Conservation (phyloP, 495 filamentous ascomycete genomes). For the Cryomyces minteri region DNA sequence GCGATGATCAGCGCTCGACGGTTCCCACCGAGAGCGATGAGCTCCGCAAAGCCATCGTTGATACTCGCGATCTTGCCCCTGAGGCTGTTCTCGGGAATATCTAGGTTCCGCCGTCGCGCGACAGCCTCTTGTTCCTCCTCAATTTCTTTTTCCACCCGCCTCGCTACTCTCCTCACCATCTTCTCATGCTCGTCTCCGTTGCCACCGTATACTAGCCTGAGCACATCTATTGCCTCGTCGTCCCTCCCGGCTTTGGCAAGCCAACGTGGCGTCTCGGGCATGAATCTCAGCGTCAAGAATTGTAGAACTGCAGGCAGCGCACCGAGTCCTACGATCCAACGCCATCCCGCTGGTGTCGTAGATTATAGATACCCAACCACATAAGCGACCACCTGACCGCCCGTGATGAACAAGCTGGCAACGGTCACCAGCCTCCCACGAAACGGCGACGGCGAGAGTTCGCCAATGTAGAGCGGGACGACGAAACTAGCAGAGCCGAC, state of each 20-base stretch:
- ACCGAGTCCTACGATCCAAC: slow-evolving; percentile 81
- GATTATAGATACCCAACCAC: slow-evolving; percentile 49
- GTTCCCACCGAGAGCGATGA: slow-evolving; percentile 29
- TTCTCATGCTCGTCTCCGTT: slow-evolving; percentile 19
- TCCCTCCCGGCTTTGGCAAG: slow-evolving; percentile 47
- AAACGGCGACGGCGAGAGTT: slow-evolving; percentile 57
- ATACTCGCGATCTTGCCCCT: slow-evolving; percentile 2
- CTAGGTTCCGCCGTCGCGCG: slow-evolving; percentile 7
- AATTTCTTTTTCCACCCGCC: slow-evolving; percentile 50
- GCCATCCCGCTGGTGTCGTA: slow-evolving; percentile 49
- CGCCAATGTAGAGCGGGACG: slow-evolving; percentile 48
- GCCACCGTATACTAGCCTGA: slow-evolving; percentile 45
- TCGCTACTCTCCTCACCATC: slow-evolving; percentile 35
- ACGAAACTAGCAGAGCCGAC: slow-evolving; percentile 66
- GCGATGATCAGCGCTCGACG: slow-evolving; percentile 70
- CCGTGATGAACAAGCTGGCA: slow-evolving; percentile 60
- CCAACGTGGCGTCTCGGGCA: slow-evolving; percentile 84
- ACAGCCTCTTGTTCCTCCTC: slow-evolving; percentile 38
- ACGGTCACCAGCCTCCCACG: slow-evolving; percentile 65
- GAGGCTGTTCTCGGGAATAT: slow-evolving; percentile 3
- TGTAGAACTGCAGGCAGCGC: slow-evolving; percentile 60
- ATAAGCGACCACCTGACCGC: slow-evolving; percentile 77
- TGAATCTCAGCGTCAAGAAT: slow-evolving; percentile 37
- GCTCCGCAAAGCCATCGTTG: slow-evolving; percentile 16
- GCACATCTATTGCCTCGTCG: slow-evolving; percentile 38